A percentile compares a stretch with the other conserved stretches of the same genome.
Evolutionary conservation across 164 flowering plant species (phyloP).

Genomic region (Saururus chinensis): DNA sequence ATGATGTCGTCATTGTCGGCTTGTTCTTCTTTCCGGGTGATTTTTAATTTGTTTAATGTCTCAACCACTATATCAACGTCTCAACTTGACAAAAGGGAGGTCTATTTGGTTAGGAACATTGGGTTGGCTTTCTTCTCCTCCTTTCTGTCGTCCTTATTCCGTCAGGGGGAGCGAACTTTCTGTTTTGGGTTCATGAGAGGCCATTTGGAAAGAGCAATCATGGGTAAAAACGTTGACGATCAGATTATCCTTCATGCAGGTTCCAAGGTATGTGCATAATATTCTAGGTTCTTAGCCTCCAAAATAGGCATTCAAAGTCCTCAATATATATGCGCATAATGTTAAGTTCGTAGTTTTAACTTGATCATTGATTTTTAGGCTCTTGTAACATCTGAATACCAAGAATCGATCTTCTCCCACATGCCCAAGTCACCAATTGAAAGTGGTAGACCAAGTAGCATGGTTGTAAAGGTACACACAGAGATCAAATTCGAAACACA

Average conservation of each 20-base stretch:
- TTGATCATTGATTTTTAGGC: constrained; percentile 15
- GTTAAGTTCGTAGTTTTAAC: background rate
- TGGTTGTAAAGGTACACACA: constrained; percentile 56
- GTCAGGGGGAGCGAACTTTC: background rate
- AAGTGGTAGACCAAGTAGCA: constrained; percentile 45
- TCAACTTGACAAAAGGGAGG: constrained; percentile 9
- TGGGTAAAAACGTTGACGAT: constrained; percentile 20
- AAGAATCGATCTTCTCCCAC: constrained; percentile 20
- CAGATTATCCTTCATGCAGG: constrained; percentile 16
- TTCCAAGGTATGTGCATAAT: constrained; percentile 21
- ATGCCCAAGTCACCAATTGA: constrained; percentile 27
- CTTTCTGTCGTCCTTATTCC: background rate
- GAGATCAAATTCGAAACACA: background rate
- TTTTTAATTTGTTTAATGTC: constrained; percentile 9
- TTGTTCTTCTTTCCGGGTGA: constrained; percentile 8
- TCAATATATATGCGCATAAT: background rate
- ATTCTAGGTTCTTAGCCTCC: background rate
- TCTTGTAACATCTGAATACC: constrained; percentile 19
- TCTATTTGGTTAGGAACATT: background rate
- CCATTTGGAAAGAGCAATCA: constrained; percentile 2
- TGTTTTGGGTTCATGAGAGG: constrained; percentile 6
- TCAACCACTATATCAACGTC: constrained; percentile 5
- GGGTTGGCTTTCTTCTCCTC: constrained; percentile 7
- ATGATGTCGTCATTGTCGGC: constrained; percentile 19
- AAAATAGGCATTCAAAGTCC: too few relatives aligned